Percentiles rank a stretch among this genome's conserved stretches.
Evolutionary conservation across 768 basidiomycete genomes (phyloP).

Genomic region (Sporobolomyces phaffii): DNA sequence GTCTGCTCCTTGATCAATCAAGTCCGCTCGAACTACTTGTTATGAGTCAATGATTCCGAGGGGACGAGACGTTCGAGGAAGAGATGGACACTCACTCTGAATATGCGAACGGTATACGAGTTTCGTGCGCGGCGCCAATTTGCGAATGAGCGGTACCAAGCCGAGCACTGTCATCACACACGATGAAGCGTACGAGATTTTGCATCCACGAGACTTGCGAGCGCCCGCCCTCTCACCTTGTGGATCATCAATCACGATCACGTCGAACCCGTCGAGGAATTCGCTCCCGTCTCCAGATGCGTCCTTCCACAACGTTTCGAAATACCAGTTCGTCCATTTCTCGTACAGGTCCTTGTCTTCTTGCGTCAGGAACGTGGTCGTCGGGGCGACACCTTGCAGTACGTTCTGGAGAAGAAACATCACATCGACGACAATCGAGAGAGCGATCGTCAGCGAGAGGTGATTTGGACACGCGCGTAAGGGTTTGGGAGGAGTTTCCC

Average conservation of each 20-base stretch:
- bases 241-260: slow-evolving; percentile 71
- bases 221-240: slow-evolving; percentile 42
- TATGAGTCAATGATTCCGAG: background rate
- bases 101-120: slow-evolving; percentile 94
- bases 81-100: slow-evolving; percentile 53
- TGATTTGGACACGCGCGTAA: no score
- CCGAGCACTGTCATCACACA: slow-evolving; percentile 62
- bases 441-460: no score
- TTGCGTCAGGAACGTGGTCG: slow-evolving; percentile 68
- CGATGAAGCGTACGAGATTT: background rate
- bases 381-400: slow-evolving; percentile 81
- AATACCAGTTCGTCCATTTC: slow-evolving; percentile 73
- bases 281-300: slow-evolving; percentile 53
- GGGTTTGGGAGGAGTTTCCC: no score
- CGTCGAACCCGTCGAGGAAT: slow-evolving; percentile 53
- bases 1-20: slow-evolving; percentile 71
- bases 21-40: slow-evolving; percentile 54
- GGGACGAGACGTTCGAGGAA: slow-evolving; percentile 50
- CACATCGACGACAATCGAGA: no score
- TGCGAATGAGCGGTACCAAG: slow-evolving; percentile 84
- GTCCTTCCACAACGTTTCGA: slow-evolving; percentile 72
- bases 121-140: slow-evolving; percentile 72
- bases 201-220: background rate
- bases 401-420: slow-evolving; percentile 46
- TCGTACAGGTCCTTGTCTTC: slow-evolving; percentile 63